A percentile compares a stretch with the other conserved stretches of the same genome.
Evolutionary conservation across 202 grass and related monocot species (phyloP).

Genomic region (Miscanthus sacchariflorus): DNA sequence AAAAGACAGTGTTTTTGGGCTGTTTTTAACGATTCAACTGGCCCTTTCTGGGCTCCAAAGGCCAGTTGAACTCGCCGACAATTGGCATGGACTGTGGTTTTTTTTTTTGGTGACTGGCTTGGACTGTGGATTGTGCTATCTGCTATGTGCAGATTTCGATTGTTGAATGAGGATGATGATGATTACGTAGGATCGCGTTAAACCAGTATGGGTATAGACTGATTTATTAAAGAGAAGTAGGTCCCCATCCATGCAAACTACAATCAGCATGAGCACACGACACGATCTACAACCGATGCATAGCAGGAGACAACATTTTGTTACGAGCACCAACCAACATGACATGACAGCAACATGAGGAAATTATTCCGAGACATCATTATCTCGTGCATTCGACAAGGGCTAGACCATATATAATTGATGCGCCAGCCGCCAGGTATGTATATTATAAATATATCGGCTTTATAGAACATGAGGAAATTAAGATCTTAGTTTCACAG

Average conservation of each 20-base stretch:
- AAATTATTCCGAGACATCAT: background rate
- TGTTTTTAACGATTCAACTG: too few relatives aligned
- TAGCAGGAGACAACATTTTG: background rate
- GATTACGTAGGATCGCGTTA: background rate
- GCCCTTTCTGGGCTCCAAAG: too few relatives aligned
- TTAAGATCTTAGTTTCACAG: too few relatives aligned
- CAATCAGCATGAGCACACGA: background rate
- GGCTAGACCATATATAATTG: conserved; percentile 3
- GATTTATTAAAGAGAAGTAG: background rate
- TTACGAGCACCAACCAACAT: background rate
- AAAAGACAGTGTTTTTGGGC: too few relatives aligned
- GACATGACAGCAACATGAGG: background rate
- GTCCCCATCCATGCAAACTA: background rate
- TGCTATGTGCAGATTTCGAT: background rate
- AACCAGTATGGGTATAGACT: background rate
- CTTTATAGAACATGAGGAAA: too few relatives aligned
- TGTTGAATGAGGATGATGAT: background rate
- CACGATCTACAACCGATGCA: background rate
- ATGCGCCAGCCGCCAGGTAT: background rate
- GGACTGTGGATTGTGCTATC: background rate
- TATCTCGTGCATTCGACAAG: background rate
- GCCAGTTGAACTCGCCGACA: background rate
- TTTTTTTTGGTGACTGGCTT: background rate
- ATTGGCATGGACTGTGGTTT: too few relatives aligned
- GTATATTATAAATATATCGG: too few relatives aligned